Evolutionary conservation across 140 eudicot genomes (phyloP).

Genomic region (Flaveria floridana): DNA sequence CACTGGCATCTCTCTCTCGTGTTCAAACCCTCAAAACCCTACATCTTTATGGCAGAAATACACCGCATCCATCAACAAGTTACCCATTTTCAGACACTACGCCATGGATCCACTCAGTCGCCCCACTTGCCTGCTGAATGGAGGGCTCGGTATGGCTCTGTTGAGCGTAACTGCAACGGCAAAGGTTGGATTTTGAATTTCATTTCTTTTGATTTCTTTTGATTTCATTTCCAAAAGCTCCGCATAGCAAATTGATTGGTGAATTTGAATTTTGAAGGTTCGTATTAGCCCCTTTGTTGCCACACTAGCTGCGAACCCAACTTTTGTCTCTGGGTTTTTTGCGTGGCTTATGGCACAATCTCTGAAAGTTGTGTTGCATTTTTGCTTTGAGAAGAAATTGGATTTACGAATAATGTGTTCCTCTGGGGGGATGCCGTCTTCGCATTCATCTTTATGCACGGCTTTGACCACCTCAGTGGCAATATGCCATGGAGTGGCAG

Average conservation of each 20-base stretch:
- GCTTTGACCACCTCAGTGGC: constrained; percentile 89
- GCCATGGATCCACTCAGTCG: too few relatives aligned
- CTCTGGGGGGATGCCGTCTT: constrained; percentile 97
- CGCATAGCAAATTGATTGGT: too few relatives aligned
- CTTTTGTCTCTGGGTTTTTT: constrained; percentile 70
- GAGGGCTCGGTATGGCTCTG: constrained; percentile 68
- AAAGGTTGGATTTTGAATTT: constrained; percentile 30
- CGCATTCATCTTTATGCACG: constrained; percentile 84
- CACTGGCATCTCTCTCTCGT: not conserved
- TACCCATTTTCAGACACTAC: not conserved
- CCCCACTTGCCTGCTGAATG: constrained; percentile 41
- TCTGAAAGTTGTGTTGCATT: constrained; percentile 69
- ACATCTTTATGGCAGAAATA: constrained; percentile 44
- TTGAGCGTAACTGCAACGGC: constrained; percentile 73
- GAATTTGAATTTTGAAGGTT: constrained; percentile 33
- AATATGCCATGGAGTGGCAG: constrained; percentile 87
- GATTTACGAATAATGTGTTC: constrained; percentile 69
- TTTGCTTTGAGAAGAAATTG: constrained; percentile 73
- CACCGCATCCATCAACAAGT: constrained; percentile 24
- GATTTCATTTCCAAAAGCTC: too few relatives aligned
- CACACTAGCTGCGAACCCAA: constrained; percentile 74
- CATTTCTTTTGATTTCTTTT: not conserved
- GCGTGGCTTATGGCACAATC: constrained; percentile 78
- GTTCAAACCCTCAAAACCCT: constrained; percentile 37
- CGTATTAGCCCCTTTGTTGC: constrained; percentile 75